These are phyloP conservation scores for Aspergillus heteromorphus DNA, from an alignment of 495 filamentous ascomycete species.

Conservation along the genomic window DNA sequence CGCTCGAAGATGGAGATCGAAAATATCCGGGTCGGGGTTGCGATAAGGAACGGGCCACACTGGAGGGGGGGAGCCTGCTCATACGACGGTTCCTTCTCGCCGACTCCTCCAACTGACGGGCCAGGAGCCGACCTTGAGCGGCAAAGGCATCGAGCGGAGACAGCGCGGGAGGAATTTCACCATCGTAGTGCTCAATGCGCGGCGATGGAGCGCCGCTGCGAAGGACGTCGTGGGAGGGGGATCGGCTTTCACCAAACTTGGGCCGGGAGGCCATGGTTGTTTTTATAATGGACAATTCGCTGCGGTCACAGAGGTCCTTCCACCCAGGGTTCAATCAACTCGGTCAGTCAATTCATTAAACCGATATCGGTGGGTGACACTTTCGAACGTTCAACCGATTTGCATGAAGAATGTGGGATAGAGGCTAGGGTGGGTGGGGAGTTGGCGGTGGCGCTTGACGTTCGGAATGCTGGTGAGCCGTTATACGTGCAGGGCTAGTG, in stretches of 20 bases:
- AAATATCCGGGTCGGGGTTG: conserved; percentile 68
- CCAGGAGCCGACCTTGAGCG: conserved; percentile 77
- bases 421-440: background rate
- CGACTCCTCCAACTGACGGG: conserved; percentile 79
- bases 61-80: conserved; percentile 77
- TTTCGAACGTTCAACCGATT: conserved; percentile 7
- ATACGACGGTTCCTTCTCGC: conserved; percentile 63
- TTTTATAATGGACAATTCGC: conserved; percentile 3
- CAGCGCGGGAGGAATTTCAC: conserved; percentile 84
- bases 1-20: conserved; percentile 47
- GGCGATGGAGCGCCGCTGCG: conserved; percentile 55
- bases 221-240: conserved; percentile 56
- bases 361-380: conserved; percentile 1
- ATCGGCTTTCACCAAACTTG: conserved; percentile 57
- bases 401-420: conserved; percentile 16
- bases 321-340: background rate
- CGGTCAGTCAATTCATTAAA: conserved; percentile 8
- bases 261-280: conserved; percentile 50
- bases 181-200: conserved; percentile 66
- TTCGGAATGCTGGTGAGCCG: conserved; percentile 3
- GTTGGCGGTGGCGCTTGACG: background rate
- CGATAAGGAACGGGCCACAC: conserved; percentile 70
- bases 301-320: background rate
- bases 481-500: conserved; percentile 1
- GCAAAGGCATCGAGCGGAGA: conserved; percentile 95